Percentiles rank a stretch among this genome's conserved stretches.
Conservation (phyloP, 176 grass and related monocot genomes). For the Rhipidocladum racemiflorum region DNA sequence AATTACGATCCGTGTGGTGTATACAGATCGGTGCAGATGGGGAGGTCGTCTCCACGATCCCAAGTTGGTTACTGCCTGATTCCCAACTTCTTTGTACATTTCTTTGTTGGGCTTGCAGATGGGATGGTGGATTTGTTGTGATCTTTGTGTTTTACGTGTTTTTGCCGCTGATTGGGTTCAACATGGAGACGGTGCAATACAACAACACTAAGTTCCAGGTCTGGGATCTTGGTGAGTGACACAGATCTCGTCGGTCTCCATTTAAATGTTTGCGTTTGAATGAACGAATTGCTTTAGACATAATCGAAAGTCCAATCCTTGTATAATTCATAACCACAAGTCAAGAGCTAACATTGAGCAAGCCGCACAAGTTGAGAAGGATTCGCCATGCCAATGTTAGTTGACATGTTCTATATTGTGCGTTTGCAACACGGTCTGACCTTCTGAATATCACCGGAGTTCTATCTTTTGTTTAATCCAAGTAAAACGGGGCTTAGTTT, state of each 20-base stretch:
- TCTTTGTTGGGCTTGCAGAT: not conserved
- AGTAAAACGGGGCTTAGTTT: not conserved
- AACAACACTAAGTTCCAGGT: slow-evolving; percentile 99
- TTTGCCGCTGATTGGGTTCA: slow-evolving; percentile 83
- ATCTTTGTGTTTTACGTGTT: slow-evolving; percentile 11
- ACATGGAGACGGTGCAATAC: slow-evolving; percentile 98
- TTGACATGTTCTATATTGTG: not conserved
- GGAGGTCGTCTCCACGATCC: slow-evolving; percentile 95
- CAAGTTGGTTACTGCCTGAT: slow-evolving; percentile 62
- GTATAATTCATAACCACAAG: not conserved
- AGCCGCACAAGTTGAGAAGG: not conserved
- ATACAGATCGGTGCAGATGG: slow-evolving; percentile 94
- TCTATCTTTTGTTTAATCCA: not conserved
- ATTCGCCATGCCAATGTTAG: not conserved
- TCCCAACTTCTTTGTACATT: slow-evolving; percentile 17
- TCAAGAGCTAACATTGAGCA: not conserved
- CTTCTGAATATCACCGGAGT: not conserved
- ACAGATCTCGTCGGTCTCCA: not conserved
- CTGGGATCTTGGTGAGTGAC: slow-evolving; percentile 82
- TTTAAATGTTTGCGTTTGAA: not conserved
- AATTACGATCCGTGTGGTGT: slow-evolving; percentile 30
- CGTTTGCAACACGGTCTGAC: not conserved
- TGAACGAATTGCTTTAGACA: not conserved
- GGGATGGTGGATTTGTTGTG: not conserved
- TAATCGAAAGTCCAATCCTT: not conserved